Evolutionary conservation across 257 asterid genomes (phyloP), one percentile per base, ranked within the genome.

Genomic region (Plantago elongata): DNA sequence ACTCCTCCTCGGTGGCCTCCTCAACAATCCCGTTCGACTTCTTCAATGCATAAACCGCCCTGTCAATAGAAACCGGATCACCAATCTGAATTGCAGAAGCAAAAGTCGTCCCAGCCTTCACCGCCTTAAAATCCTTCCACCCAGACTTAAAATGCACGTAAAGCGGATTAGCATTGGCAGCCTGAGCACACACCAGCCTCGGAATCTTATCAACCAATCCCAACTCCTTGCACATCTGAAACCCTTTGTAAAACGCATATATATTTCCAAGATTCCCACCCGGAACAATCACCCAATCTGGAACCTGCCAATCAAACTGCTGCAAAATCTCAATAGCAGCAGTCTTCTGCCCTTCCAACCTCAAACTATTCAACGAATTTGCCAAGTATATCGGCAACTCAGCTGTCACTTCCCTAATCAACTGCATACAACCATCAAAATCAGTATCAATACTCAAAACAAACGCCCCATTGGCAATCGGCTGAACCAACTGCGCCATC

Each of bases 31-130:
- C 97, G 43, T 89, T 72, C 0, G 73, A 86, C 3, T 79, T 73
- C 77, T 82, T 65, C 80, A 89, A 54, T 0, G 97, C 95, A 60
- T 64, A 76, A 8, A 89, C 97, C 1, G 96, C 96, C 72, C 96
- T 73, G 15, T 86, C 96, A 16, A 89, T 86, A 6, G 96, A 88
- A 9, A 89, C 96, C 0, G 96, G 96, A 29, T 89, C 97, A 0
- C 97, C 97, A 67, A 89, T 86, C 81, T 89, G 97, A 49, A 89
- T 89, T 1, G 97, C 97, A 0, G 97, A 89, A 6, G 97, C 97
- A 45, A 89, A 89, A 1, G 97, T 89, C 0, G 94, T 80, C 3
- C 74, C 86, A 0, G 97, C 97, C 69, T 80, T 89, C n/a, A 86
- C 84, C 1, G 96, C 29, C 72, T 82, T 80, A 67, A 88, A 88